A percentile compares a stretch with the other conserved stretches of the same genome.
These are phyloP conservation scores for Monilinia polystroma DNA, from an alignment of 2,329 filamentous ascomycete genomes.

Conservation along the genomic window DNA sequence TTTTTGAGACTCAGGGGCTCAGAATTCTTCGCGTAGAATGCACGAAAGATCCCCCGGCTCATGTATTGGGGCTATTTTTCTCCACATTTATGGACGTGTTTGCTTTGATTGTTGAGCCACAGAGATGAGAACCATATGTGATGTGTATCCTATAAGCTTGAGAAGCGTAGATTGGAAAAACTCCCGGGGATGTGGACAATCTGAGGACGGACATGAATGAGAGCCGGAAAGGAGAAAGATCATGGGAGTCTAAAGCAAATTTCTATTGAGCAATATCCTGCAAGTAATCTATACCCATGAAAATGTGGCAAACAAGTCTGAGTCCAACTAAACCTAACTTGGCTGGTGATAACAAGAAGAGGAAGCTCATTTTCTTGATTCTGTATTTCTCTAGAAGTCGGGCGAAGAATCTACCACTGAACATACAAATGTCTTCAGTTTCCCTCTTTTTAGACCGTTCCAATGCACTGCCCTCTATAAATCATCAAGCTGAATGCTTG, in stretches of 20 bases:
- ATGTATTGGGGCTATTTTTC: no score
- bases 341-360: neutral
- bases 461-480: no score
- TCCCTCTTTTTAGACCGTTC: no score
- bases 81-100: no score
- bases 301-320: neutral
- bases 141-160: no score
- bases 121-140: no score
- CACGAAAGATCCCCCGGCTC: no score
- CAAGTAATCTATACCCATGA: neutral
- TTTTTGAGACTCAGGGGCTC: no score
- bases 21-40: no score
- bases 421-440: neutral
- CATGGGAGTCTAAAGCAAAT: neutral
- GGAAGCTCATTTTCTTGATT: neutral
- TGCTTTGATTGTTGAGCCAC: no score
- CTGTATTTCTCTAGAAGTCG: neutral
- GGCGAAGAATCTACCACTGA: neutral
- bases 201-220: neutral
- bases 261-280: neutral
- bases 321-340: neutral
- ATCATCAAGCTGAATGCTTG: no score
- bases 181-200: neutral
- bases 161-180: neutral
- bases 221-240: neutral